Base-by-base conservation (phyloP, 345 rosid genomes). In the Kernera saxatilis region DNA sequence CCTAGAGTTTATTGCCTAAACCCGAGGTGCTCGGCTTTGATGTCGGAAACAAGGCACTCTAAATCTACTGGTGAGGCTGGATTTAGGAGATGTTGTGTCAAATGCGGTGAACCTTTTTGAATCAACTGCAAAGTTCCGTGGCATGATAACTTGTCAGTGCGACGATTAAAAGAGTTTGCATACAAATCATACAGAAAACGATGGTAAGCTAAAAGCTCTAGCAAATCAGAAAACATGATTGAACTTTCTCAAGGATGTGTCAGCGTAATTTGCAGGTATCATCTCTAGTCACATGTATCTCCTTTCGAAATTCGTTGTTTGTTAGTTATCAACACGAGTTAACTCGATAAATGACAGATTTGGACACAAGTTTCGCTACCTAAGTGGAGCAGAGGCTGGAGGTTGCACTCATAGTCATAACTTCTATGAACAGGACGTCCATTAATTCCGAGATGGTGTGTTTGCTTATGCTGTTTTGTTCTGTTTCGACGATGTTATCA, bases 301-400 rank as follows among this genome's bases (percentile, higher is more conserved):
- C n/a, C 32, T 29, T 29, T 29, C 32, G 7, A 3, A 29, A n/a
- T n/a, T n/a, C n/a, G n/a, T n/a, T n/a, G n/a, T n/a, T n/a, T n/a
- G n/a, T n/a, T n/a, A n/a, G n/a, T 32, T 14, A n/a, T n/a, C n/a
- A n/a, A n/a, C n/a, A n/a, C n/a, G n/a, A n/a, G n/a, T n/a, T n/a
- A n/a, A n/a, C n/a, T n/a, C n/a, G n/a, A n/a, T n/a, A n/a, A 2
- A 30, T 64, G 45, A 53, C 70, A 82, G 88, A 67, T 82, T 84
- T 67, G 86, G 84, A 8, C 70, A 60, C 46, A 67, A 39, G 54
- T 84, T 84, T 57, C 82, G 88, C 69, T 84, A 84, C 41, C 73
- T 37, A 5, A 82, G 88, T 63, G 86, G 86, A 51, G 80, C 10
- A 10, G 21, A 21, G 5, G 56, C 21, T 30, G 56, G 56, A 64